These are phyloP conservation scores for Cyclotella distinguenda DNA, from an alignment of 108 stramenopile genomes.

Conservation along the genomic window DNA sequence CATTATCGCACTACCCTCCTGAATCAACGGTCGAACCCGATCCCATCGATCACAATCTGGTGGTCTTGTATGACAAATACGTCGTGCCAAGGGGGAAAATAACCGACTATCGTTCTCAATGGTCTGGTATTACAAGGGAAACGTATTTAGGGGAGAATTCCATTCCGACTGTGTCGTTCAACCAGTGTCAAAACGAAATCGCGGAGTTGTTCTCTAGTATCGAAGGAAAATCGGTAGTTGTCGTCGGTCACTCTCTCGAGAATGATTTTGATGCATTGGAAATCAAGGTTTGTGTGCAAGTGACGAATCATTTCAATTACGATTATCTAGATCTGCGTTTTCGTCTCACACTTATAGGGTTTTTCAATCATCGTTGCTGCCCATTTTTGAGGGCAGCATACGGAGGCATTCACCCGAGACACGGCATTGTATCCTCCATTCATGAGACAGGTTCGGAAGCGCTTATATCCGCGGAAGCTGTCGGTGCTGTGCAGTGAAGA, in stretches of 20 bases:
- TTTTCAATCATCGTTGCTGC: background rate
- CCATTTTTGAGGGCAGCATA: constrained; percentile 23
- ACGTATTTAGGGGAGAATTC: constrained; percentile 9
- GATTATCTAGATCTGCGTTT: background rate
- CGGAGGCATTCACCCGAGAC: constrained; percentile 29
- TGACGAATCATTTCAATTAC: too few relatives aligned
- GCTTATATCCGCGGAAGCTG: constrained; percentile 42
- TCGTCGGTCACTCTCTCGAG: constrained; percentile 50
- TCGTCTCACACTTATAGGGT: background rate
- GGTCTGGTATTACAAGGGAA: constrained; percentile 48
- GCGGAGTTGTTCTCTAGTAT: constrained; percentile 35
- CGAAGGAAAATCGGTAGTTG: constrained; percentile 31
- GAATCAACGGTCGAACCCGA: background rate
- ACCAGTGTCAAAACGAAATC: constrained; percentile 47
- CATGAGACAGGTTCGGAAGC: constrained; percentile 39
- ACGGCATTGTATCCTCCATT: constrained; percentile 46
- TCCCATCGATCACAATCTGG: constrained; percentile 27
- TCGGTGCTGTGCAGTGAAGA: constrained; percentile 43
- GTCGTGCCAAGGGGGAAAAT: constrained; percentile 43
- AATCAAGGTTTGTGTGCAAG: constrained; percentile 40
- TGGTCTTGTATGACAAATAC: constrained; percentile 50
- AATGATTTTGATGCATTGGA: constrained; percentile 58
- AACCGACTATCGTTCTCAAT: constrained; percentile 53
- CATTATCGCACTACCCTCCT: background rate
- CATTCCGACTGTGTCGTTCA: constrained; percentile 45